phyloP scores from a whole-genome alignment of 495 filamentous ascomycete genomes.

The Sordaria brevicollis region DNA sequence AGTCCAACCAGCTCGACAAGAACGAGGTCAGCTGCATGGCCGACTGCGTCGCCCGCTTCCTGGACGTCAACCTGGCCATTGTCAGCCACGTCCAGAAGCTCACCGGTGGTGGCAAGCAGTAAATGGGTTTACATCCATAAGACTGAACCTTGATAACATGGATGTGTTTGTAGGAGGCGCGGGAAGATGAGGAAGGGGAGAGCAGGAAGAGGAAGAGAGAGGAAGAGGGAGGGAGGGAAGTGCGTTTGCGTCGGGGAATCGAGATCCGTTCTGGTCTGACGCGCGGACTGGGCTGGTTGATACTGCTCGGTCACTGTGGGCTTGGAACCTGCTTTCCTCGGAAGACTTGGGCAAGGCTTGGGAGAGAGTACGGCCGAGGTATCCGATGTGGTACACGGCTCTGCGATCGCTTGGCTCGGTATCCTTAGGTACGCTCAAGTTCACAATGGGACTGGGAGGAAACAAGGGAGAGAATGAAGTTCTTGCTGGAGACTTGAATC shows the following conservation, averaged over 20 bases:
- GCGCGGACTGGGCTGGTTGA: background rate
- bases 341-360: background rate
- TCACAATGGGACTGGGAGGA: background rate
- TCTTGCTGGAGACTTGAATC: no score
- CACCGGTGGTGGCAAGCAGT: background rate
- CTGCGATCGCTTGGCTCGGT: background rate
- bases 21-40: slow-evolving; percentile 69
- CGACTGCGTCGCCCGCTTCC: slow-evolving; percentile 89
- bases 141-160: no score
- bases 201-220: background rate
- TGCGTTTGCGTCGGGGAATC: background rate
- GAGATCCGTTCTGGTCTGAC: background rate
- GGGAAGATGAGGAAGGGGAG: background rate
- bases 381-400: background rate
- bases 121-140: no score
- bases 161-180: no score
- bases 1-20: slow-evolving; percentile 55
- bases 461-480: no score
- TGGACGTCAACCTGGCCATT: slow-evolving; percentile 76
- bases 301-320: no score
- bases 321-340: no score
- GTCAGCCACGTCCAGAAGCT: slow-evolving; percentile 62
- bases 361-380: background rate
- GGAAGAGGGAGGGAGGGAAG: no score
- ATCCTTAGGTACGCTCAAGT: background rate